These are phyloP conservation scores for Austroboletus niveus DNA, from an alignment of 1,284 basidiomycete species.

Conservation along the genomic window DNA sequence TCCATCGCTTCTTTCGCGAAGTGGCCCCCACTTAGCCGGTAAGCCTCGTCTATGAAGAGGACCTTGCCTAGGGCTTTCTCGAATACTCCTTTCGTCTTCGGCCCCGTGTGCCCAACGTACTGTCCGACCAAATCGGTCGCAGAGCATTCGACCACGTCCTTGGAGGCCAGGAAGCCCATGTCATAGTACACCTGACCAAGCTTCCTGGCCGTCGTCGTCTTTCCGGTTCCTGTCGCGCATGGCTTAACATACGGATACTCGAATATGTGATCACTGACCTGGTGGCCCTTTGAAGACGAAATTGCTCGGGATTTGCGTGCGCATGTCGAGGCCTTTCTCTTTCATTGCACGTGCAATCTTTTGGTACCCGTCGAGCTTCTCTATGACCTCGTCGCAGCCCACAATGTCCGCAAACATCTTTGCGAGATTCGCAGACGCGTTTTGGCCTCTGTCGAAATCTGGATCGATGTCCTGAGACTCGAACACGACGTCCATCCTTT, in stretches of 20 bases:
- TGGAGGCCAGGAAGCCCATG: slow-evolving; percentile 25
- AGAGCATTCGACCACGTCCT: slow-evolving; percentile 56
- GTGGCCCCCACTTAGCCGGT: slow-evolving; percentile 51
- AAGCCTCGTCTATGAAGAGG: slow-evolving; percentile 65
- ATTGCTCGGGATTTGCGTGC: slow-evolving; percentile 56
- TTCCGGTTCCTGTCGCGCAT: slow-evolving; percentile 35
- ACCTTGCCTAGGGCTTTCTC: slow-evolving; percentile 60
- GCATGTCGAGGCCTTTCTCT: slow-evolving; percentile 40
- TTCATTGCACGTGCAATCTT: slow-evolving; percentile 46
- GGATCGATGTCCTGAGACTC: slow-evolving; percentile 63
- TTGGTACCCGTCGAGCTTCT: slow-evolving; percentile 50
- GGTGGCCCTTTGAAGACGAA: slow-evolving; percentile 74
- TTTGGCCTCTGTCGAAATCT: slow-evolving; percentile 46
- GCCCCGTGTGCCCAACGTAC: slow-evolving; percentile 67
- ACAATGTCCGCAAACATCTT: slow-evolving; percentile 62
- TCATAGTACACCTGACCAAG: slow-evolving; percentile 38
- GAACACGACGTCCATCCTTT: slow-evolving; percentile 46
- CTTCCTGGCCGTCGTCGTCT: slow-evolving; percentile 45
- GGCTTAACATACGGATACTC: neutral
- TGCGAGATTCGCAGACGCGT: slow-evolving; percentile 49
- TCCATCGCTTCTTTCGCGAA: slow-evolving; percentile 67
- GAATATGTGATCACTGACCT: slow-evolving; percentile 13
- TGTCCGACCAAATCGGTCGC: slow-evolving; percentile 65
- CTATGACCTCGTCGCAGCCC: slow-evolving; percentile 53
- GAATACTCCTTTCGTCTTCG: slow-evolving; percentile 55